Evolutionary conservation across 2,329 filamentous ascomycete species (phyloP), one percentile per base, ranked within the genome.

Genomic region (Colletotrichum melonis): DNA sequence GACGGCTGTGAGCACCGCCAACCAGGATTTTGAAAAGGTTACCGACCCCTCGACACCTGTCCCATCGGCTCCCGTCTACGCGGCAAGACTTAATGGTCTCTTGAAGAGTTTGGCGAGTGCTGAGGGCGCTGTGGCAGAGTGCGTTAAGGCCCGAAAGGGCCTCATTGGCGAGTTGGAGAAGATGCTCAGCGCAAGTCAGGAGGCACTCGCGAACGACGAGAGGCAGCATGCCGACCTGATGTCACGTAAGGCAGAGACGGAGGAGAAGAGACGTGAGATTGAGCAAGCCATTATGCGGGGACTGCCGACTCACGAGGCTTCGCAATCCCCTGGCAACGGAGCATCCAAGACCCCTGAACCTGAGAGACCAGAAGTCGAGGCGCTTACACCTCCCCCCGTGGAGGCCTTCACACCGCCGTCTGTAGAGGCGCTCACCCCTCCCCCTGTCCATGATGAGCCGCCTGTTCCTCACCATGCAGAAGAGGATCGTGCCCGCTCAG

Each of bases 221-320:
- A 83, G 87, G 5, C 88, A 92, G 46, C 85, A 91, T n/a, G 81
- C 87, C 7, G 89, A 93, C 19, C 83, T 98, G 24, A 84, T 87
- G 4, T 86, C 86, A n/a, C 91, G 92, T 69, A 94, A 93, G 77
- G 83, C 86, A 2, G 91, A 92, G 69, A 94, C 95, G 19, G 95
- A 98, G 77, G 85, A 88, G 22, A 95, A 94, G 84, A 97, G 97
- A 82, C 91, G 92, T 65, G 93, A 97, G 60, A 95, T 99, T 8
- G 97, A 99, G 82, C 91, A 96, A 76, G 92, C 91, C 62, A 98
- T 99, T 77, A 95, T 99, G 89, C 91, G 93, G 64, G 94, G 94
- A 9, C 88, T 98, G 16, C 89, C 90, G 1, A 88, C 91, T 9
- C 86, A 86, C 66, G 87, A 89, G 70, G 84, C 86, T 24, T 83